Evolutionary conservation across 2,329 filamentous ascomycete species (phyloP).

Genomic region (Aspergillus unguis): DNA sequence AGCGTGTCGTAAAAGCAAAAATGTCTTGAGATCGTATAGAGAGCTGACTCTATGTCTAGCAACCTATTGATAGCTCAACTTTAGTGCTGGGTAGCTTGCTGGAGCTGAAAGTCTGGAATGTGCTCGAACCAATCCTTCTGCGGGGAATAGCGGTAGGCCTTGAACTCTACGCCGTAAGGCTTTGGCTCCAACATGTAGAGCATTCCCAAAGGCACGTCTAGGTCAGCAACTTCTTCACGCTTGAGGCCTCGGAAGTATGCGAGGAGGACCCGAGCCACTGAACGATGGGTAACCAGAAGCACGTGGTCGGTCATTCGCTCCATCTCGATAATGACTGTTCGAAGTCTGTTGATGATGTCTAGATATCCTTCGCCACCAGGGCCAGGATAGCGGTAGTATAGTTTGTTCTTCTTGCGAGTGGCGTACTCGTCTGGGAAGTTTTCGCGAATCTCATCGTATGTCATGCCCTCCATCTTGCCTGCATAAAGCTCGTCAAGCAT

Average conservation of each 20-base stretch:
- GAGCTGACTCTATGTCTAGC: constrained; percentile 3
- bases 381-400: constrained; percentile 94
- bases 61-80: neutral
- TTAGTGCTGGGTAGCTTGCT: constrained; percentile 34
- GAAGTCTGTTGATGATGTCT: constrained; percentile 91
- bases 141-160: constrained; percentile 87
- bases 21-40: neutral
- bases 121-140: constrained; percentile 76
- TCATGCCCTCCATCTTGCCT: constrained; percentile 89
- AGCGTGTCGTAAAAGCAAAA: constrained; percentile 2
- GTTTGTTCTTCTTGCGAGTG: constrained; percentile 77
- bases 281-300: constrained; percentile 86
- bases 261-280: constrained; percentile 85
- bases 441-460: constrained; percentile 83
- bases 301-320: constrained; percentile 97
- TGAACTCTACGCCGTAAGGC: constrained; percentile 96
- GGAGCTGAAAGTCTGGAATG: constrained; percentile 76
- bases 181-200: constrained; percentile 95
- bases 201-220: constrained; percentile 91
- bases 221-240: constrained; percentile 84
- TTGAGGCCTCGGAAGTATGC: constrained; percentile 95
- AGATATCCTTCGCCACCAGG: constrained; percentile 95
- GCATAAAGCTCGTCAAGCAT: constrained; percentile 97
- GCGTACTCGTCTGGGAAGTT: constrained; percentile 76
- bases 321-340: constrained; percentile 93